phyloP scores from a whole-genome alignment of 2,329 filamentous ascomycete genomes.

The Paramyrothecium roridum region DNA sequence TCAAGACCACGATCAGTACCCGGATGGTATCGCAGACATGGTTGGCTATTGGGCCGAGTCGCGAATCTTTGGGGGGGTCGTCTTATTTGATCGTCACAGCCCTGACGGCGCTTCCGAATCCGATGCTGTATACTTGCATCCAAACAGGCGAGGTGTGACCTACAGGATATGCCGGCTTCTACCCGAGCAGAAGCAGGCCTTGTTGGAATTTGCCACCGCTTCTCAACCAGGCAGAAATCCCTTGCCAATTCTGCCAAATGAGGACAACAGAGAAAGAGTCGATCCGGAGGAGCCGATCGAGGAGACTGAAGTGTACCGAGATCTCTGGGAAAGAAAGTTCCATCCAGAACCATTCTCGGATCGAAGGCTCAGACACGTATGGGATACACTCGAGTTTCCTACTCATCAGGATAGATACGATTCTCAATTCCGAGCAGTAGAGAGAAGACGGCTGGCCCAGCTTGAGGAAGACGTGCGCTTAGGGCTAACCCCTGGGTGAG shows the following conservation, averaged over 20 bases:
- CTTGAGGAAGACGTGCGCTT: not conserved
- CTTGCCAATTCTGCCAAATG: conserved; percentile 11
- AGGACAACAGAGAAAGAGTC: conserved; percentile 15
- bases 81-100: conserved; percentile 2
- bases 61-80: conserved; percentile 6
- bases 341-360: not conserved
- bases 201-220: conserved; percentile 10
- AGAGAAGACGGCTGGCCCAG: not conserved
- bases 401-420: not conserved
- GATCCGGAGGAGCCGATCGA: conserved; percentile 20
- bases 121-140: conserved; percentile 11
- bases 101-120: not conserved
- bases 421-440: not conserved
- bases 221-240: not conserved
- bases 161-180: conserved; percentile 15
- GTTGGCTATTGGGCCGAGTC: conserved; percentile 16
- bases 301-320: conserved; percentile 19
- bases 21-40: conserved; percentile 11
- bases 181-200: conserved; percentile 10
- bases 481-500: no score
- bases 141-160: conserved; percentile 4
- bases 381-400: not conserved
- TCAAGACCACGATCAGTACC: conserved; percentile 8
- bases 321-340: conserved; percentile 25
- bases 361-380: not conserved